Base-by-base conservation (phyloP, 1,284 basidiomycete genomes). In the Boletus sp. region DNA sequence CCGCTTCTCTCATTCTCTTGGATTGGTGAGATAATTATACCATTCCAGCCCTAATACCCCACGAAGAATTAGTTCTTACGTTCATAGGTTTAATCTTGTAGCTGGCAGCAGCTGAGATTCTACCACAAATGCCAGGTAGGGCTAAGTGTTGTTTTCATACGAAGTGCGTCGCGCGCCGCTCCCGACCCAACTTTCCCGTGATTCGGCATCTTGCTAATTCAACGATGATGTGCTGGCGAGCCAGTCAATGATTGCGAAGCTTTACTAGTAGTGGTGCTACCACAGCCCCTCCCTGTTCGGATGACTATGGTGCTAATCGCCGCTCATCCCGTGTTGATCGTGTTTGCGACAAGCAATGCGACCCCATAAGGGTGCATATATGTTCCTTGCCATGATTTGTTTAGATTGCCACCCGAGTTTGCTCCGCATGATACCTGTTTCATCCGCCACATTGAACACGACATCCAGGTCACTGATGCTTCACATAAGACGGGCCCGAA, bases 401-500 rank as follows among this genome's bases (percentile, higher is more conserved):
- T 33, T 17, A 17, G 32, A 17, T 33, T 10, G 5, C 17, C 16
- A 33, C 30, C n/a, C n/a, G n/a, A n/a, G n/a, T 8, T 16, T 14
- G 7, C 32, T n/a, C 32, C 32, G 17, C 16, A n/a, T 16, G 30
- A 8, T 7, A 32, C 8, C 30, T 8, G n/a, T 25, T 40, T 16
- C 9, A 10, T 26, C 25, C 6, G 33, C 14, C 22, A 33, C 17
- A 10, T 27, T 25, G 25, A 44, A 51, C 16, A 19, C 10, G 30
- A 36, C 16, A 55, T 52, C 32, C 27, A 22, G n/a, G 25, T 25
- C n/a, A 35, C 45, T 23, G 14, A 33, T 8, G 42, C 46, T 14
- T 33, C n/a, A 22, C 27, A 34, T 34, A 41, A 32, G 23, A 13
- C 48, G 47, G 52, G 20, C 10, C 53, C 52, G 48, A 44, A 29